These are phyloP conservation scores for Mrakia blollopis DNA, from an alignment of 768 basidiomycete genomes.

Conservation along the genomic window DNA sequence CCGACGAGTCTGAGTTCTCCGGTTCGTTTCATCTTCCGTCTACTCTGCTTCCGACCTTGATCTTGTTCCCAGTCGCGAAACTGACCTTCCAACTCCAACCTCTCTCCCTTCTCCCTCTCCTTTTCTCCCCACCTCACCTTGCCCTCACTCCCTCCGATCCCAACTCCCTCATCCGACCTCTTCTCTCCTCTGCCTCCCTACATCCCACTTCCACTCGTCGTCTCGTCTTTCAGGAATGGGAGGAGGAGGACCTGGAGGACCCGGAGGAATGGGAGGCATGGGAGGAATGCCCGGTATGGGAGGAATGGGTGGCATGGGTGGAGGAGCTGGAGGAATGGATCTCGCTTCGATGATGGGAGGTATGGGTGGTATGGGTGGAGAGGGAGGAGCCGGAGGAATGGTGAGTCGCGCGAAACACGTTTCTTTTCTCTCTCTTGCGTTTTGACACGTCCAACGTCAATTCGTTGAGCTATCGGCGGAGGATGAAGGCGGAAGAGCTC, in stretches of 20 bases:
- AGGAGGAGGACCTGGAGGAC: slow-evolving; percentile 33
- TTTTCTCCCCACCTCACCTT: no score
- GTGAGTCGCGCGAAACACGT: background rate
- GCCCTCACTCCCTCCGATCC: no score
- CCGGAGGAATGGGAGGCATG: slow-evolving; percentile 32
- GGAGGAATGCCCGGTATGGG: slow-evolving; percentile 37
- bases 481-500: no score
- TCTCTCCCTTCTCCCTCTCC: no score
- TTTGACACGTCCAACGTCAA: no score
- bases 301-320: slow-evolving; percentile 38
- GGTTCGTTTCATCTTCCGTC: background rate
- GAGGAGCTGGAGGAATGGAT: slow-evolving; percentile 36
- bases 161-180: no score
- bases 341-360: slow-evolving; percentile 32
- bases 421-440: no score
- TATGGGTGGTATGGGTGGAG: slow-evolving; percentile 36
- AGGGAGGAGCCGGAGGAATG: slow-evolving; percentile 31
- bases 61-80: no score
- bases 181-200: no score
- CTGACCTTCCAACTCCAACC: no score
- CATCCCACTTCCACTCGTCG: background rate
- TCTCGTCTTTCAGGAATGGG: slow-evolving; percentile 32
- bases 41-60: no score
- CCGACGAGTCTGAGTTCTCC: slow-evolving; percentile 38
- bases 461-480: no score